Evolutionary conservation across 1,139 yeast genomes (phyloP), one percentile per base, ranked within the genome.

Genomic region (Insectozyma bohioensis): DNA sequence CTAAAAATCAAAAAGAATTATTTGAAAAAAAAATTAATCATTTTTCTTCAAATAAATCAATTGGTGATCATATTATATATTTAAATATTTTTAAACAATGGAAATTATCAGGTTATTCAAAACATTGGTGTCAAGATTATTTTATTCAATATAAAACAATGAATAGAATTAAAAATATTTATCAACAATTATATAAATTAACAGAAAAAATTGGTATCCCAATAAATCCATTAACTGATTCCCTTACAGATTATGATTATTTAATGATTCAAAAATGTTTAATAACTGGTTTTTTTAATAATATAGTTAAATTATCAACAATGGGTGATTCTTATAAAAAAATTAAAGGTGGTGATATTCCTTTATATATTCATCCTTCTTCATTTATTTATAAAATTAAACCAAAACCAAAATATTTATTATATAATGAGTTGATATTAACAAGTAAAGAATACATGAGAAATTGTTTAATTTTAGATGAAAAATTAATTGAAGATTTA

Each of bases 381-480:
- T 81, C 92, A 2, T 72, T 75, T 1, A 45, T 87, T 26, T 72
- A 69, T 47, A 67, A 72, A 6, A 63, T 69, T 11, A 78, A 75
- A 41, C 95, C 86, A 11, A 86, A 88, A 0, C 78, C 92, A 5
- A 80, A 75, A 46, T 66, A 78, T 50, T 55, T 92, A 2, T 57
- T 92, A 15, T 92, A 87, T 54, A 85, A 88, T 49, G 97, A 90
- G 49, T 64, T 92, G 48, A 92, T 92, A 26, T 62, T 85, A 23
- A 92, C 98, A 0, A 76, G 86, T 29, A 85, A 82, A 54, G 97
- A 90, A 61, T 92, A 78, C 54, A 85, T 92, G 86, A 63, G 97
- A 36, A 87, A 84, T 45, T 85, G 95, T 51, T 72, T 87, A 70
- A 76, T 83, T 0, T 64, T 92, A 4, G 74, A 80, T 28, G 78